Evolutionary conservation across 305 asterid genomes (phyloP), one percentile per base, ranked within the genome.

Genomic region (Lippia alba): DNA sequence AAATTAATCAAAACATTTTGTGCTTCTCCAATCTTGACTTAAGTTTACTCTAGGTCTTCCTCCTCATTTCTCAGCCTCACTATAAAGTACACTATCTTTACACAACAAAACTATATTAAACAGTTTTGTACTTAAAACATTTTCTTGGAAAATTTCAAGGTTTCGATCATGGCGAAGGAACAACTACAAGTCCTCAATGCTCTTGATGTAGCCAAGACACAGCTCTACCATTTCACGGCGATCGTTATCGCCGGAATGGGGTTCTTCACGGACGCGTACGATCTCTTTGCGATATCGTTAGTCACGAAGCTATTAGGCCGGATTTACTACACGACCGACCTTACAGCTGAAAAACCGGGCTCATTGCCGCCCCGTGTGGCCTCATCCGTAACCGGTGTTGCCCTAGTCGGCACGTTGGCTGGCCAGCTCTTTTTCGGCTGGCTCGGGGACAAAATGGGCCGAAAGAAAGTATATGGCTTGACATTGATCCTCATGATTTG

Each of bases 231-330:
- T 67, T 76, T 77, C 67, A 77, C 81, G 1, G 85, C 85, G 8
- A 81, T 81, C 17, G 5, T 77, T 16, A 74, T 74, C 12, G 85
- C 85, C n/a, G 85, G 85, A 34, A 81, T 81, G 80, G 85, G 85
- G 5, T 81, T 81, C 58, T 81, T 81, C 62, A 81, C 82, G 0
- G 85, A 81, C 30, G 85, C 85, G 0, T 81, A 81, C 33, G 85
- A 81, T 61, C 82, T 81, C 17, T 77, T 77, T 40, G 69, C 75
- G 40, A 81, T 77, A 54, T 74, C 82, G 2, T 53, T 77, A 11
- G 80, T 77, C 12, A 62, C 80, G 0, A 71, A 69, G 6, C 33
- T 81, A 12, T 64, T 81, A 0, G 85, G 85, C 0, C 85, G 85
- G 5, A 41, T 80, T 5, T 76, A 75, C 71, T 75, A 75, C 61